Base-by-base conservation (phyloP, 169 alveolate genomes). In the Plasmodium coatneyi region DNA sequence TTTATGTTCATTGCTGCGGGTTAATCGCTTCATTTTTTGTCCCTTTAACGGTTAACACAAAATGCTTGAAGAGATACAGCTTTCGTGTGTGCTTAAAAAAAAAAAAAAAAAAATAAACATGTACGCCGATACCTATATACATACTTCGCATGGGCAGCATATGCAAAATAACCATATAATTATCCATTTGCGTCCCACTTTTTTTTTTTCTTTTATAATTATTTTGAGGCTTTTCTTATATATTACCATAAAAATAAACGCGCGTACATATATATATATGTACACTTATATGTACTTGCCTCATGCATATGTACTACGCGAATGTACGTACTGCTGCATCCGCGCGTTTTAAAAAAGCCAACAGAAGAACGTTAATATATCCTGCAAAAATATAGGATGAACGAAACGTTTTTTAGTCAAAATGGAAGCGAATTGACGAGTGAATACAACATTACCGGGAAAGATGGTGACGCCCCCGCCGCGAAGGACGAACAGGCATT, bases 391-490 rank as follows among this genome's bases (percentile, higher is more conserved):
- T 84, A 84, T 84, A 84, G 83, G 70, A 84, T 84, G 92, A 72
- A 72, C 80, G 84, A 52, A 84, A 30, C 70, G 56, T 84, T 41
- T 74, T 71, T 71, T 60, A 43, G 36, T 46, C 74, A 84, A 84
- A 84, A 84, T 84, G 92, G 72, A 43, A 84, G 49, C 32, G 39
- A 72, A 39, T 71, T 84, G 84, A 84, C 41, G 39, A 84, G 76
- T 3, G 76, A 80, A 32, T 80, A 71, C 30, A 54, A 52, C 78
- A 36, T 25, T 72, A 36, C 76, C 39, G 84, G 72, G 41, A 84
- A 3, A 16, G 49, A 84, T n/a, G 36, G 4, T 70, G 66, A 30
- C 74, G 60, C 70, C 6, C 56, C 34, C 22, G 22, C 19, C 52
- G 43, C 81, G 41, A 82, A 4, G n/a, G 71, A 49, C 71, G 56